Evolutionary conservation across 2,329 filamentous ascomycete genomes (phyloP), one percentile per base, ranked within the genome.

Genomic region (Penicillium brasilianum): DNA sequence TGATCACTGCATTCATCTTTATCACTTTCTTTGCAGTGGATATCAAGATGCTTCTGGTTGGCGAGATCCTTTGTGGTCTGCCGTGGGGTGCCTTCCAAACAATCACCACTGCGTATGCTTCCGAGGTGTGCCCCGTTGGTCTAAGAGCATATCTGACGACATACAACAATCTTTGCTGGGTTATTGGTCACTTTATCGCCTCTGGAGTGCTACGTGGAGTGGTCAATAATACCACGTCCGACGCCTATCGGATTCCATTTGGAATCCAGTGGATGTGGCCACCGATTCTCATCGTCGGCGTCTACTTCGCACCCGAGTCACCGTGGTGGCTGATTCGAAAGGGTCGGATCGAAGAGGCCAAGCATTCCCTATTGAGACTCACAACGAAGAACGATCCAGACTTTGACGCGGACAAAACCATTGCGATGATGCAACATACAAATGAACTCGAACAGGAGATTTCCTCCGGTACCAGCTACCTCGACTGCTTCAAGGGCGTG

Each of bases 231-330:
- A 46, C 43, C 43, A 46, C 43, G 16, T 9, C 43, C 14, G 43
- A 46, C 3, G 43, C 43, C 3, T 46, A 46, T 16, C 43, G 43
- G 9, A 46, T 46, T n/a, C 43, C 43, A 22, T 46, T 46, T 5
- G 22, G 43, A 28, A 46, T 46, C 14, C 43, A 46, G 13, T 46
- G 43, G 43, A 46, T 46, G 43, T 46, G 43, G 43, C 43, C 43
- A 25, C 43, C 43, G 4, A 7, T 46, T 6, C 43, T 46, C 5
- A 30, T 46, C 8, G 22, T 30, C 22, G 43, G 43, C 0, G 43
- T 46, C 7, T 46, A 46, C 25, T 28, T 46, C 16, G 43, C 43
- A 28, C 43, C 43, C 2, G 43, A 46, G 43, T 46, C 43, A 28
- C 43, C 43, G 0, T 46, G 43, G 43, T 46, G 43, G 43, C 22